Conservation (phyloP, 768 basidiomycete genomes). For the Strobilomyces confusus region DNA sequence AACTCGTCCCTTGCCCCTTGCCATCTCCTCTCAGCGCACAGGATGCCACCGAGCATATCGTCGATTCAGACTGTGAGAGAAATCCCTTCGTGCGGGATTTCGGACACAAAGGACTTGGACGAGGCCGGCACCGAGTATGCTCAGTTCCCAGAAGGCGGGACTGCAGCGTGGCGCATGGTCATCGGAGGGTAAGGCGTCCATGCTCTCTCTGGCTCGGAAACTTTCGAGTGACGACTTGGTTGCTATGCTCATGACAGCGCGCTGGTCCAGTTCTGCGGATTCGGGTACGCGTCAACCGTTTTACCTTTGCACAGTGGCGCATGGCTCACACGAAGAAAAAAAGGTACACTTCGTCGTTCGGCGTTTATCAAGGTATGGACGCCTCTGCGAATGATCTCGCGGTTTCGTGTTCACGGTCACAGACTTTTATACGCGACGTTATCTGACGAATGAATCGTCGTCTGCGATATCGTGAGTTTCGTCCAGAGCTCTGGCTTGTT, state of each 20-base stretch:
- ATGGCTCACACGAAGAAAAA: not conserved
- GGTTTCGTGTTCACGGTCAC: not conserved
- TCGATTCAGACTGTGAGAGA: not conserved
- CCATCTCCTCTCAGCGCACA: not conserved
- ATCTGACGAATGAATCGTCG: constrained; percentile 31
- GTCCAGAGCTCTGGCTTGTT: not conserved
- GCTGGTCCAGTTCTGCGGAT: constrained; percentile 31
- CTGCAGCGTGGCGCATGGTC: constrained; percentile 22
- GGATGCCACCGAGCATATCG: constrained; percentile 7
- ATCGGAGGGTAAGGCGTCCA: constrained; percentile 19
- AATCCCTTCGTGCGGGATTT: not conserved
- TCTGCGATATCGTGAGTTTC: constrained; percentile 36
- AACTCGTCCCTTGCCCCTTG: not conserved
- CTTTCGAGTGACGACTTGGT: not conserved
- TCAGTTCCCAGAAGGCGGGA: constrained; percentile 29
- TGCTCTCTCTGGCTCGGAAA: not conserved
- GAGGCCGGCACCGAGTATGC: not conserved
- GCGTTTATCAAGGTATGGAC: constrained; percentile 38
- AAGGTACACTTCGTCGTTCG: constrained; percentile 35
- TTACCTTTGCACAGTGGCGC: not conserved
- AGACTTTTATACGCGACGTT: constrained; percentile 39
- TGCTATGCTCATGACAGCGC: constrained; percentile 16
- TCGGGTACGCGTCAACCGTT: constrained; percentile 21
- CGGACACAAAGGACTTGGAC: not conserved
- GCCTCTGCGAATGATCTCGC: not conserved